Base-by-base conservation (phyloP, 306 rosid genomes). In the Citrullus amarus region DNA sequence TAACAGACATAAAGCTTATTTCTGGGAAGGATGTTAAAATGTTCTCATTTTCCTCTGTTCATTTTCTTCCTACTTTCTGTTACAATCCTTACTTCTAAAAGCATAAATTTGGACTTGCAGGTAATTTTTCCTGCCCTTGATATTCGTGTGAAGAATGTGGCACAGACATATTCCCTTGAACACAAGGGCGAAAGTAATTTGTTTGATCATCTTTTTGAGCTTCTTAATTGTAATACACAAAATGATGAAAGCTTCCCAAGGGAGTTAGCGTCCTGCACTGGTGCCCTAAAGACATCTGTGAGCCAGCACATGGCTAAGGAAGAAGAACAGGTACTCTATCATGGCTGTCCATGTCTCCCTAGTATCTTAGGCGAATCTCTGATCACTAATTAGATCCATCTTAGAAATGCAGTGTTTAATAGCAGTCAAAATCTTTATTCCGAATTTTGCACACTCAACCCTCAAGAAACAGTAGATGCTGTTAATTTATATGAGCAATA, bases 301-400 rank as follows among this genome's bases (percentile, higher is more conserved):
- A 91, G 92, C 91, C 99, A 96, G 82, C 99, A 96, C 91, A 86
- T 96, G 99, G 97, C 97, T 18, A 96, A 96, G 88, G 99, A 96
- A 89, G 98, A 96, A 90, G 93, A 91, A 86, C 99, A 96, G 98
- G 99, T 96, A 87, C 78, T 63, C 18, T 8, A 32, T 78, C 74
- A 78, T 39, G 14, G 57, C 17, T 5, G 81, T 9, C 46, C 34
- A 15, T 48, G 61, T 44, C 38, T 72, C 60, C 60, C 60, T 9
- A 50, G 15, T 50, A 72, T 25, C 39, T 72, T 50, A 16, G 50
- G 41, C 22, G 28, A 72, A 50, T 15, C 25, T 28, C 43, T 28
- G 60, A 50, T 16, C 44, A 50, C 25, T 72, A 72, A 14, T 72
- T 32, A 50, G 60, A 50, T 44, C 56, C 56, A 44, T 69, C 54